Conservation (phyloP, 495 filamentous ascomycete genomes). For the Amphirosellinia nigrospora region DNA sequence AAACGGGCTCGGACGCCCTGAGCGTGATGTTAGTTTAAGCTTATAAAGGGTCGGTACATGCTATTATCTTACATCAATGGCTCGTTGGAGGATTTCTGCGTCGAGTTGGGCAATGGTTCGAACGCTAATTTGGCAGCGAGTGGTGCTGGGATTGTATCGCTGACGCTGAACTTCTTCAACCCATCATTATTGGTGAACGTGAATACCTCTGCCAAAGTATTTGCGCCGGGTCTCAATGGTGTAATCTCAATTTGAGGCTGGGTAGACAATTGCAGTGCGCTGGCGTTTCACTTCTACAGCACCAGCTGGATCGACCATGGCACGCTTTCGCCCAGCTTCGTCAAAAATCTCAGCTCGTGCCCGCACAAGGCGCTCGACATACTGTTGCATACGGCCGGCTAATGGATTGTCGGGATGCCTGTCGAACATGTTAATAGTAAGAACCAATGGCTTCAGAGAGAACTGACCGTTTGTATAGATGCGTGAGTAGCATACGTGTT, state of each 20-base stretch:
- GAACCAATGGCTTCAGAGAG: not conserved
- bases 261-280: slow-evolving; percentile 36
- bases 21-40: not conserved
- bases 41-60: slow-evolving; percentile 34
- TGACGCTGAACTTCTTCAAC: slow-evolving; percentile 81
- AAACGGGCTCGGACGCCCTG: slow-evolving; percentile 50
- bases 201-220: slow-evolving; percentile 79
- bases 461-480: slow-evolving; percentile 75
- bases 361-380: slow-evolving; percentile 78
- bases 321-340: slow-evolving; percentile 77
- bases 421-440: slow-evolving; percentile 31
- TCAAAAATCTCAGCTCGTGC: slow-evolving; percentile 77
- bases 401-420: slow-evolving; percentile 76
- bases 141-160: slow-evolving; percentile 68
- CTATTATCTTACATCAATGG: slow-evolving; percentile 60
- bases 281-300: slow-evolving; percentile 55
- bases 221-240: slow-evolving; percentile 73
- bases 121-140: slow-evolving; percentile 77
- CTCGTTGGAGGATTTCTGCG: slow-evolving; percentile 65
- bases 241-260: slow-evolving; percentile 60
- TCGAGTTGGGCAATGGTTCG: slow-evolving; percentile 71
- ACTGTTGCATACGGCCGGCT: slow-evolving; percentile 74
- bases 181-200: slow-evolving; percentile 77
- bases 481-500: slow-evolving; percentile 77
- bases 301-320: slow-evolving; percentile 69